Base-by-base conservation (phyloP, 495 filamentous ascomycete genomes). In the Astrothelium subdiscretum region DNA sequence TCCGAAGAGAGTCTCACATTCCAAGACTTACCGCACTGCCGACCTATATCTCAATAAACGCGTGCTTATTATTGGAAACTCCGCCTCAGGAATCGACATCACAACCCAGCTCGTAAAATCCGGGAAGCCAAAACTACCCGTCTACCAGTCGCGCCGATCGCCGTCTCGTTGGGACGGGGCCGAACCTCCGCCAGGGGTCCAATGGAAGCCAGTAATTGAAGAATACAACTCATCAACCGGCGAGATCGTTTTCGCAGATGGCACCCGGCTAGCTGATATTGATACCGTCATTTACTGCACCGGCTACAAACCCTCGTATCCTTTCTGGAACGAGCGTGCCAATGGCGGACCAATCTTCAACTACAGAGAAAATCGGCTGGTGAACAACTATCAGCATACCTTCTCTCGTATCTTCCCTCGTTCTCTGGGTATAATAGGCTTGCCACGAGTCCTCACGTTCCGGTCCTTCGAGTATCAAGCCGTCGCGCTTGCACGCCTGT, bases 401-500 rank as follows among this genome's bases (percentile, higher is more conserved):
- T 81, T 81, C 66, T 71, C 76, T 59, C 71, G 66, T 8, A 68
- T 67, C 18, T 77, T 75, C 54, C 67, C 74, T 4, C 20, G 32
- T 31, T 76, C 71, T 3, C 65, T 81, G 1, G 79, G 66, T 10
- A 64, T 78, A 40, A 72, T 80, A 0, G 79, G 78, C 0, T 26
- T 77, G 3, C 79, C 78, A 6, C 71, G 76, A 10, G 73, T 71
- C 0, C 68, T 81, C 8, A 80, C 79, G 1, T 81, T 80, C 64
- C 68, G 78, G 6, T 73, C 71, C 44, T 81, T 80, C 66, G 78
- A 81, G 65, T 81, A 80, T 70, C 79, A 81, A 58, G 78, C 78
- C 31, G 68, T 80, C 35, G 77, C 78, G 0, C 68, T 80, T 1
- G 78, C 79, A 2, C 73, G 79, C 10, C 60, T 80, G 11, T 80